These are phyloP conservation scores for Quercus phellos DNA, from an alignment of 331 rosid species.

Conservation along the genomic window DNA sequence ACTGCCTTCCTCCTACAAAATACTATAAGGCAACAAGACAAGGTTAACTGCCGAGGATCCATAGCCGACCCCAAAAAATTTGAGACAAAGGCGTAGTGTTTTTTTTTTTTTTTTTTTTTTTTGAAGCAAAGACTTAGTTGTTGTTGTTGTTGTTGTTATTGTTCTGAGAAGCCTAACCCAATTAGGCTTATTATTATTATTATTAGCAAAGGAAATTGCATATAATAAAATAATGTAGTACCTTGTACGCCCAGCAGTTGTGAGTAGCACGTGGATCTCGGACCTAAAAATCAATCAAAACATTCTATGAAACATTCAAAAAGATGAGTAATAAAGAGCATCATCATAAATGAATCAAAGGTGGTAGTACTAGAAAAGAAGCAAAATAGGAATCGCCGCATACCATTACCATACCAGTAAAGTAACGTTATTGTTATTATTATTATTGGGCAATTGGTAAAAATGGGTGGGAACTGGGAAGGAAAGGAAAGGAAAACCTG, in stretches of 20 bases:
- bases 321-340: background rate
- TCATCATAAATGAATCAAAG: background rate
- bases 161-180: background rate
- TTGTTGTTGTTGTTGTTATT: no score
- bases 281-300: constrained; percentile 40
- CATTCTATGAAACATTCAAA: no score
- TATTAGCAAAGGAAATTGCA: background rate
- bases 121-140: background rate
- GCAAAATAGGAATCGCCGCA: no score
- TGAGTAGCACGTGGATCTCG: constrained; percentile 82
- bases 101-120: background rate
- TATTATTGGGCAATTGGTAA: no score
- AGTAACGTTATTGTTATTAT: no score
- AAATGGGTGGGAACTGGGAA: background rate
- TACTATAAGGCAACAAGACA: constrained; percentile 2
- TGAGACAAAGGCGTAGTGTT: no score
- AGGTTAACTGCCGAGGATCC: background rate
- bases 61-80: no score
- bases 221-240: constrained; percentile 1
- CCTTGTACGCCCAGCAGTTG: constrained; percentile 96
- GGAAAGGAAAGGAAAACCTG: constrained; percentile 36
- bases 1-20: background rate
- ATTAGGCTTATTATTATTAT: background rate
- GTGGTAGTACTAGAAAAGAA: no score
- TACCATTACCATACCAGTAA: no score